These are phyloP conservation scores for Colletotrichum endophyticum DNA, from an alignment of 2,329 filamentous ascomycete species.

Conservation along the genomic window DNA sequence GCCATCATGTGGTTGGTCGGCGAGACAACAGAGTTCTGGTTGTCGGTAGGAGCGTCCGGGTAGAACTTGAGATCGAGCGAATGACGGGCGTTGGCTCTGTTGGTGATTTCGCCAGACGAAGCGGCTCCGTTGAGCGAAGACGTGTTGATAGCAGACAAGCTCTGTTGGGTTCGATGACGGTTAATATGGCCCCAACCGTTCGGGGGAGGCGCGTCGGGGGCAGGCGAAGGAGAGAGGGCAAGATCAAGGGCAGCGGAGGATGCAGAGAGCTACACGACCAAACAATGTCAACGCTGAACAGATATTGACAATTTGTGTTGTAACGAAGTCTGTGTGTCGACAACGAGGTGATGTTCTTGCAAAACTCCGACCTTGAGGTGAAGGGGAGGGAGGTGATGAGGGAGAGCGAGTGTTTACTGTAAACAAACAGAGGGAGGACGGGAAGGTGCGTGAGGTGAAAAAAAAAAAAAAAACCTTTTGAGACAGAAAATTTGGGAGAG, in stretches of 20 bases:
- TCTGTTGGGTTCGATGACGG: constrained; percentile 72
- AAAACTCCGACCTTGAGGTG: constrained; percentile 4
- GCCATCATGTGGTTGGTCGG: constrained; percentile 59
- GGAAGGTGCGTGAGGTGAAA: background rate
- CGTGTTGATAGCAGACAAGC: constrained; percentile 52
- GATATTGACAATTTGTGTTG: constrained; percentile 23
- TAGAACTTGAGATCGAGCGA: constrained; percentile 62
- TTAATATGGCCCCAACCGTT: constrained; percentile 68
- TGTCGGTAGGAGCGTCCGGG: constrained; percentile 48
- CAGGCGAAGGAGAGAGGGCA: constrained; percentile 71
- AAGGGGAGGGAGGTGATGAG: background rate
- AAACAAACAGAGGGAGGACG: background rate
- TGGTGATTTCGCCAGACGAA: constrained; percentile 48
- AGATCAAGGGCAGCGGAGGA: constrained; percentile 84
- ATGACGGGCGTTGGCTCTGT: constrained; percentile 57
- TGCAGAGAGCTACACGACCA: constrained; percentile 70
- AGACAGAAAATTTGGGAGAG: background rate
- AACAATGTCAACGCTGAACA: constrained; percentile 32
- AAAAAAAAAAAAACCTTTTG: background rate
- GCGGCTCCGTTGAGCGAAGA: constrained; percentile 41
- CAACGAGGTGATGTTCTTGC: background rate
- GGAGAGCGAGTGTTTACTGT: background rate
- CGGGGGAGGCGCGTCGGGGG: constrained; percentile 54
- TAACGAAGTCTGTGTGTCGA: background rate
- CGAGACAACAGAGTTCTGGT: constrained; percentile 42